Conservation (phyloP, 176 grass and related monocot species). For the Cymbopogon citratus region DNA sequence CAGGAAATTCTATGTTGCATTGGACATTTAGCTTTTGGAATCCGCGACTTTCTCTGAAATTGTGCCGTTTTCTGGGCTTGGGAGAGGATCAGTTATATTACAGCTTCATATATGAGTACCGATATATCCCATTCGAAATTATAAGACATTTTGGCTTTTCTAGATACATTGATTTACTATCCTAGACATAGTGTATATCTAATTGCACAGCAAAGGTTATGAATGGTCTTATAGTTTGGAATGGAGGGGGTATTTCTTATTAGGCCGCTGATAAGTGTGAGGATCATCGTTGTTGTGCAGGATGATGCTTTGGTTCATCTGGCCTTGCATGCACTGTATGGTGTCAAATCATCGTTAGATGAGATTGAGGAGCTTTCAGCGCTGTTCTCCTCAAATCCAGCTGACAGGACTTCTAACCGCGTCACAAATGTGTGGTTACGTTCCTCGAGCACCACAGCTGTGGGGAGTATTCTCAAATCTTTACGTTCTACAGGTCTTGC, state of each 20-base stretch:
- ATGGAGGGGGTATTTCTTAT: not conserved
- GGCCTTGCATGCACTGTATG: slow-evolving; percentile 67
- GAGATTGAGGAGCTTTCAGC: slow-evolving; percentile 71
- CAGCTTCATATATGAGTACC: not conserved
- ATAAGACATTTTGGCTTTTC: no score
- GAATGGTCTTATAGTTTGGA: no score
- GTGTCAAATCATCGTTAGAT: slow-evolving; percentile 67
- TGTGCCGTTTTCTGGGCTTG: not conserved
- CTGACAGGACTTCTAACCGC: slow-evolving; percentile 68
- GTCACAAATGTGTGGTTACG: slow-evolving; percentile 73
- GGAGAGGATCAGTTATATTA: not conserved
- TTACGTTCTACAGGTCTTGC: slow-evolving; percentile 52
- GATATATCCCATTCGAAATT: not conserved
- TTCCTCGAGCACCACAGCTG: slow-evolving; percentile 54
- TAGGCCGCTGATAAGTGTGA: not conserved
- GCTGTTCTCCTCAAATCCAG: slow-evolving; percentile 55
- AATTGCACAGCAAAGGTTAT: no score
- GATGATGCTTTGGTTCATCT: slow-evolving; percentile 71
- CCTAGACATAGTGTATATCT: no score
- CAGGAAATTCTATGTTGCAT: slow-evolving; percentile 2
- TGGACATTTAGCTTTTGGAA: not conserved
- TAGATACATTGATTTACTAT: no score
- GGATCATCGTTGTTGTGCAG: slow-evolving; percentile 42
- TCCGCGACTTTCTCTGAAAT: not conserved
- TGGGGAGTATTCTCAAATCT: slow-evolving; percentile 75